phyloP scores from a whole-genome alignment of 2,329 filamentous ascomycete genomes.

The Fusarium sarcochroum region DNA sequence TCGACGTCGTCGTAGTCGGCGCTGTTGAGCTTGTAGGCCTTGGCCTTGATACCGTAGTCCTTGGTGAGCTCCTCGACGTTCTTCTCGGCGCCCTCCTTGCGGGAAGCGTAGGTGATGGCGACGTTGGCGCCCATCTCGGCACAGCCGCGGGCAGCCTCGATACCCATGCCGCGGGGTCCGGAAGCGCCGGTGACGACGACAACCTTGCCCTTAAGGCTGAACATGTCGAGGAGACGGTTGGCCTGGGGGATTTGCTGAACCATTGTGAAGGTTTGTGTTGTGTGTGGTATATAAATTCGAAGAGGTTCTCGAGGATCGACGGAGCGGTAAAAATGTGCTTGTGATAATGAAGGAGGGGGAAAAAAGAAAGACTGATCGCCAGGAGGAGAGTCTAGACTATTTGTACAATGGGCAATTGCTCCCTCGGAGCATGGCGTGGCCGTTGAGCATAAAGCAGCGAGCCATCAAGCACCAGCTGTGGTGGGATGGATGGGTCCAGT shows the following conservation, averaged over 20 bases:
- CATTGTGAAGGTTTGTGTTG: conserved; percentile 56
- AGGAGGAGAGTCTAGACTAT: conserved; percentile 30
- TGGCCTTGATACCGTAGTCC: conserved; percentile 77
- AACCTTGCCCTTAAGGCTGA: conserved; percentile 81
- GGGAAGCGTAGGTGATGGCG: conserved; percentile 79
- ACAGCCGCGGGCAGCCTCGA: conserved; percentile 76
- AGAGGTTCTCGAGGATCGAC: neutral
- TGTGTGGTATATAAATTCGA: neutral
- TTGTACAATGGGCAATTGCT: conserved; percentile 14
- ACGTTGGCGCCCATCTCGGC: conserved; percentile 80
- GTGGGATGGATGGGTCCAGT: conserved; percentile 43
- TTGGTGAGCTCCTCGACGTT: conserved; percentile 75
- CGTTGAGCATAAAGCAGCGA: conserved; percentile 26
- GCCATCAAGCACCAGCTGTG: conserved; percentile 8
- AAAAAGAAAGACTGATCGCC: neutral
- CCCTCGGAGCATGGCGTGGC: conserved; percentile 20
- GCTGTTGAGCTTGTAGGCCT: conserved; percentile 73
- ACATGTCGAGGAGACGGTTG: conserved; percentile 73
- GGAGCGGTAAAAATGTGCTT: conserved; percentile 2
- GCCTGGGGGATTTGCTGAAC: conserved; percentile 70
- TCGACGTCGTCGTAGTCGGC: conserved; percentile 66
- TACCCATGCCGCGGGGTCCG: conserved; percentile 78
- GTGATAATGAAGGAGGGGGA: conserved; percentile 13
- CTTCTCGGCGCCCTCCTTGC: conserved; percentile 76
- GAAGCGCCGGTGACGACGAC: conserved; percentile 79